A percentile compares a stretch with the other conserved stretches of the same genome.
These are phyloP conservation scores for Spizellomyces punctatus DNA, from an alignment of 192 early-diverging fungal genomes.

Conservation along the genomic window DNA sequence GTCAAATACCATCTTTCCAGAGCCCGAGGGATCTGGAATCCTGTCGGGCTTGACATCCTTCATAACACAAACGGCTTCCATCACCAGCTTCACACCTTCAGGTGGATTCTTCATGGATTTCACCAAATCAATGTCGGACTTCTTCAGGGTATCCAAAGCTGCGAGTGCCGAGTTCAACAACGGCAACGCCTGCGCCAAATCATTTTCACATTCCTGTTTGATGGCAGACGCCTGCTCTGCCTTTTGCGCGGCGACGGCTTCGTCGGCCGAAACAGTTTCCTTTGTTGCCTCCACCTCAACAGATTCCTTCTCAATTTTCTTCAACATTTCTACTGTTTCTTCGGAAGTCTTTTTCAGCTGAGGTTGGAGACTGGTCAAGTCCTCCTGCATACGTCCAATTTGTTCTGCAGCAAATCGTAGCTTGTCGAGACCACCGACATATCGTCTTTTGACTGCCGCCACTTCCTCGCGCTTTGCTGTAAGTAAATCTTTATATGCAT, in stretches of 20 bases:
- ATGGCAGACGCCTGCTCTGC: slow-evolving; percentile 58
- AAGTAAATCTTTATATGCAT: slow-evolving; percentile 56
- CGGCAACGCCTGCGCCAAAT: slow-evolving; percentile 62
- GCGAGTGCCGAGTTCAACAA: slow-evolving; percentile 58
- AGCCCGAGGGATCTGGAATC: slow-evolving; percentile 63
- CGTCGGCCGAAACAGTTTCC: slow-evolving; percentile 59
- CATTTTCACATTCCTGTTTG: slow-evolving; percentile 60
- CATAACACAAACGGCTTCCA: slow-evolving; percentile 69
- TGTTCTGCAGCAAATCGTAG: slow-evolving; percentile 63
- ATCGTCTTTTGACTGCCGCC: slow-evolving; percentile 48
- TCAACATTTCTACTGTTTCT: slow-evolving; percentile 62
- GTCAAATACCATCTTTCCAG: slow-evolving; percentile 64
- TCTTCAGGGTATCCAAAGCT: slow-evolving; percentile 64
- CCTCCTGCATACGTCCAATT: slow-evolving; percentile 59
- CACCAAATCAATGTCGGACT: slow-evolving; percentile 63
- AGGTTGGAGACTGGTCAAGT: slow-evolving; percentile 57
- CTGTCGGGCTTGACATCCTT: slow-evolving; percentile 68
- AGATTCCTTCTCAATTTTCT: slow-evolving; percentile 63
- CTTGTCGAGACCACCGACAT: slow-evolving; percentile 61
- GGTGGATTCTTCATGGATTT: slow-evolving; percentile 71
- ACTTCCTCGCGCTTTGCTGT: slow-evolving; percentile 53
- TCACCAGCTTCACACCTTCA: slow-evolving; percentile 63
- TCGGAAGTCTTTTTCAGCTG: slow-evolving; percentile 63
- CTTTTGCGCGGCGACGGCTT: slow-evolving; percentile 57
- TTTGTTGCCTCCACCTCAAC: slow-evolving; percentile 61